Evolutionary conservation across 1,139 yeast species (phyloP).

Genomic region (Kluyveromyces marxianus): DNA sequence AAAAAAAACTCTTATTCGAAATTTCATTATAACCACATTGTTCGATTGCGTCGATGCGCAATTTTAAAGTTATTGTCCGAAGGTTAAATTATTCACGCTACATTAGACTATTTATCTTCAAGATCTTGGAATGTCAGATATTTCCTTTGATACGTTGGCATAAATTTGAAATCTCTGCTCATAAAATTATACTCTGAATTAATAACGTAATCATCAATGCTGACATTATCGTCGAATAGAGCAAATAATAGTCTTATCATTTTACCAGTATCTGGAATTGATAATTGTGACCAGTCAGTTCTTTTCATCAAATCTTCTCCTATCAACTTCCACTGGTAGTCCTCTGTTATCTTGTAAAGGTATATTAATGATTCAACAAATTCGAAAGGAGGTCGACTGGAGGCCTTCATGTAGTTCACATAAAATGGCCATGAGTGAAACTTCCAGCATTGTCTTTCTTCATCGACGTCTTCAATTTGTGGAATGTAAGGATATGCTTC

Average conservation of each 20-base stretch:
- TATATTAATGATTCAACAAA: slow-evolving; percentile 69
- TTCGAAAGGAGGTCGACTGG: slow-evolving; percentile 63
- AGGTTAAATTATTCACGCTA: too few species aligned
- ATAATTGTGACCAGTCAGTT: slow-evolving; percentile 1
- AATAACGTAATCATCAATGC: slow-evolving; percentile 64
- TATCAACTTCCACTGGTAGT: slow-evolving; percentile 53
- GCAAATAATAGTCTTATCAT: slow-evolving; percentile 1
- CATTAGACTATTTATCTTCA: not conserved
- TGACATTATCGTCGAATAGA: slow-evolving; percentile 36
- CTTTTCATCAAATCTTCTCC: slow-evolving; percentile 3
- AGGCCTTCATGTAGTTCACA: slow-evolving; percentile 38
- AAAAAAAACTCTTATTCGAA: not conserved
- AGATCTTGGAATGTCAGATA: not conserved
- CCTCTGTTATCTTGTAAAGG: slow-evolving; percentile 70
- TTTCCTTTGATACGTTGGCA: not conserved
- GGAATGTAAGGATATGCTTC: not conserved
- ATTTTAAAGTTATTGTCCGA: too few species aligned
- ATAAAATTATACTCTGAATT: slow-evolving; percentile 81
- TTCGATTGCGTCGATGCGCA: not conserved
- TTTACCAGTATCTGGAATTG: not conserved
- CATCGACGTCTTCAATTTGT: slow-evolving; percentile 10
- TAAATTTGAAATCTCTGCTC: slow-evolving; percentile 18
- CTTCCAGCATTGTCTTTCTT: slow-evolving; percentile 11
- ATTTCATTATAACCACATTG: not conserved
- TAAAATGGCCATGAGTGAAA: slow-evolving; percentile 33